A percentile compares a stretch with the other conserved stretches of the same genome.
These are phyloP conservation scores for Paraconiothyrium brasiliense DNA, from an alignment of 2,329 filamentous ascomycete genomes.

Conservation along the genomic window DNA sequence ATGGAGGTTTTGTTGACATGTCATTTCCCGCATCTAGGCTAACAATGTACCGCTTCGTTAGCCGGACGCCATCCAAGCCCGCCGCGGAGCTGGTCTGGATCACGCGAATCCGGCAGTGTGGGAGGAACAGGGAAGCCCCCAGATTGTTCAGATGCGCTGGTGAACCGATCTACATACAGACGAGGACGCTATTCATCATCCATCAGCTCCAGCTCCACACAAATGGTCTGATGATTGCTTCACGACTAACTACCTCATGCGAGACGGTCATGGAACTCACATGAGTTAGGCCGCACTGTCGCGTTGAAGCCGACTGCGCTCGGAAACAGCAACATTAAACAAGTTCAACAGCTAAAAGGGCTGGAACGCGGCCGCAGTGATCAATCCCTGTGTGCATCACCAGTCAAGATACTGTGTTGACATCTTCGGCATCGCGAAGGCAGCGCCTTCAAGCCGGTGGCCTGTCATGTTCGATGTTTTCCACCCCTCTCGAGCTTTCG, in stretches of 20 bases:
- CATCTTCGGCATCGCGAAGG: background rate
- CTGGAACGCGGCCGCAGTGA: background rate
- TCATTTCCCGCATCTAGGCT: slow-evolving; percentile 38
- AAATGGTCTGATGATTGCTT: slow-evolving; percentile 5
- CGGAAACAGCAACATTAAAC: background rate
- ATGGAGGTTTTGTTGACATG: slow-evolving; percentile 11
- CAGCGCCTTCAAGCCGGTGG: slow-evolving; percentile 18
- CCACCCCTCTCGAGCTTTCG: slow-evolving; percentile 11
- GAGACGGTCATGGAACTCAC: background rate
- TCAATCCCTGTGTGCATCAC: background rate
- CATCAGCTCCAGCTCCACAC: background rate
- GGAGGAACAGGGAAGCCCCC: slow-evolving; percentile 38
- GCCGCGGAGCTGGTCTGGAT: slow-evolving; percentile 39
- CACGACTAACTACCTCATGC: background rate
- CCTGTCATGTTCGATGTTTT: background rate
- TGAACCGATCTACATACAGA: slow-evolving; percentile 3
- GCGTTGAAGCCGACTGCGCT: background rate
- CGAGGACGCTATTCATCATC: background rate
- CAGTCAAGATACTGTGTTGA: background rate
- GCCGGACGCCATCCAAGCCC: slow-evolving; percentile 44
- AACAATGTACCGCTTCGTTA: slow-evolving; percentile 42
- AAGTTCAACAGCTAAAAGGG: background rate
- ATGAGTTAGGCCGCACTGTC: background rate
- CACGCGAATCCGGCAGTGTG: slow-evolving; percentile 39
- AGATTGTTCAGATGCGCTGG: slow-evolving; percentile 23